Percentiles rank a stretch among this genome's conserved stretches.
Evolutionary conservation across 1,284 basidiomycete genomes (phyloP).

Genomic region (Tilletia walkeri): DNA sequence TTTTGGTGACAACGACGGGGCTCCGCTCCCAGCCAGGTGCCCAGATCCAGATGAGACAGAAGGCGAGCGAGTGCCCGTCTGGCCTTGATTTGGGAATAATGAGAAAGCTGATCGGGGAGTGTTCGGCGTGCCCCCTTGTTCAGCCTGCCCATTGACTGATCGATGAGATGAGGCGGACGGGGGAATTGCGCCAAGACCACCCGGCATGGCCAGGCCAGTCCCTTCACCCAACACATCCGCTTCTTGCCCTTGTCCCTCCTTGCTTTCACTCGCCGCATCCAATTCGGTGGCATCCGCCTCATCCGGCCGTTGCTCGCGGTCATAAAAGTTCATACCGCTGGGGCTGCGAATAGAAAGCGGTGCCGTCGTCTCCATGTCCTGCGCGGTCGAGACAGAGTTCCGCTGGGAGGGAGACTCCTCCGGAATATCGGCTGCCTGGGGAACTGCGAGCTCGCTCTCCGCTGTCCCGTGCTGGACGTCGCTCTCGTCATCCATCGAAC

Average conservation of each 20-base stretch:
- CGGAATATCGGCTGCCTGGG: neutral
- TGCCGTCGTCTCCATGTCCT: neutral
- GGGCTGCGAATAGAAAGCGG: conserved; percentile 8
- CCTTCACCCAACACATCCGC: neutral
- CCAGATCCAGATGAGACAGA: neutral
- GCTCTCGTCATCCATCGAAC: conserved; percentile 13
- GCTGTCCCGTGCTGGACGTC: conserved; percentile 15
- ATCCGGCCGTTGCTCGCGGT: no score
- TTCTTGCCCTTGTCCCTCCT: neutral
- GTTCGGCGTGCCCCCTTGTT: no score
- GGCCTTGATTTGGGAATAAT: no score
- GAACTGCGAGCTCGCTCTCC: no score
- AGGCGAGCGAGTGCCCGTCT: no score
- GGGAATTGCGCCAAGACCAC: neutral
- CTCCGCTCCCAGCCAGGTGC: neutral
- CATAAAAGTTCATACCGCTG: neutral
- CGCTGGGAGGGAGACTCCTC: neutral
- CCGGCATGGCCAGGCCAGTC: neutral
- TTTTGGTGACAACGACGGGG: neutral
- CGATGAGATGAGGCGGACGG: no score
- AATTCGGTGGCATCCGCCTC: no score
- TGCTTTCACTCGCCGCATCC: no score
- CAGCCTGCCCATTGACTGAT: no score
- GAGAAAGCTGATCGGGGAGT: no score
- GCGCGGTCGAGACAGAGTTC: neutral